Base-by-base conservation (phyloP, 2,329 filamentous ascomycete genomes). In the Penicillium freii region DNA sequence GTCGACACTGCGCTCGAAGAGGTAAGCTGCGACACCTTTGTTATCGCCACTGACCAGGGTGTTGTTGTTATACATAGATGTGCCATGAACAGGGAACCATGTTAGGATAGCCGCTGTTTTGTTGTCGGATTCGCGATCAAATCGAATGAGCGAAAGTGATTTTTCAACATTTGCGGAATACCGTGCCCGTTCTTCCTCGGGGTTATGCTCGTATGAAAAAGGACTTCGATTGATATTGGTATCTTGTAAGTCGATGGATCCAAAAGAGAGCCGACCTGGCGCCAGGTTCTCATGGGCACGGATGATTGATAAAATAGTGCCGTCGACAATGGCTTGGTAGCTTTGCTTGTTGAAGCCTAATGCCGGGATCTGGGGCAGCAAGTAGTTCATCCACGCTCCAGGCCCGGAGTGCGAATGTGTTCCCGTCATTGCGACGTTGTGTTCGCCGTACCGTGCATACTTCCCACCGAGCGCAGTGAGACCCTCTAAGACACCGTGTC, bases 371-470 rank as follows among this genome's bases (percentile, higher is more conserved):
- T 97, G 92, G 8, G 92, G 93, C 6, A 97, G 81, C 10, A 97
- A 82, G 71, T 97, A 97, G 75, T 97, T 97, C 71, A 95, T 81
- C 91, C 92, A 97, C 6, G 89, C 93, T 2, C 90, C 93, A 0
- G 93, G 92, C 0, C 92, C 93, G 25, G 92, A 88, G 76, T 97
- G 93, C 27, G 90, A 94, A 73, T 97, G 93, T 0, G 93, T 97
- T 53, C 92, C 93, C 0, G 91, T 96, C 23, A 97, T 84, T 34
- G 93, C 93, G 36, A 97, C 77, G 69, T 96, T 97, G 66, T 89
- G 83, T 67, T 89, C 84, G 46, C 82, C 84, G 74, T 97, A 97
- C 29, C 87, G 76, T 1, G 83, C 79, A 71, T 92, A 96, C 3
- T 88, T 87, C 17, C 80, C 73, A 0, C 92, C 93, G 8, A 96